A percentile compares a stretch with the other conserved stretches of the same genome.
These are phyloP conservation scores for Mallotus japonicus DNA, from an alignment of 441 rosid genomes.

Conservation along the genomic window DNA sequence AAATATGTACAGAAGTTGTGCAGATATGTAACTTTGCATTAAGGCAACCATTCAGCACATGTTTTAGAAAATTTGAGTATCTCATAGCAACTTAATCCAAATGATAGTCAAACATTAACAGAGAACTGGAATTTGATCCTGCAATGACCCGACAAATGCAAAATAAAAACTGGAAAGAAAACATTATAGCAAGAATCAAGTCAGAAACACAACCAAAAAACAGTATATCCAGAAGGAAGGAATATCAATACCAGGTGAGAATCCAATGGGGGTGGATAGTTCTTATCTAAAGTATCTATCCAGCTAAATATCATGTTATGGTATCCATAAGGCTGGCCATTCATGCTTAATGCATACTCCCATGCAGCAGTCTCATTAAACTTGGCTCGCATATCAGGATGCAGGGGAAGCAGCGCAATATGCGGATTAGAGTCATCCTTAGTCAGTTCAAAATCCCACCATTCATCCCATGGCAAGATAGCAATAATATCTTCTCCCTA, in stretches of 20 bases:
- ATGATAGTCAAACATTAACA: neutral
- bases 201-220: conserved; percentile 7
- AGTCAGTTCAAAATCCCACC: conserved; percentile 95
- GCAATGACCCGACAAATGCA: conserved; percentile 1
- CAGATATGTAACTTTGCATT: neutral
- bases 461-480: conserved; percentile 91
- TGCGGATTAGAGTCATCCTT: conserved; percentile 90
- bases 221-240: conserved; percentile 8
- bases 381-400: conserved; percentile 75
- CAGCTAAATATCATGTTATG: conserved; percentile 99
- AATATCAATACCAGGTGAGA: conserved; percentile 70
- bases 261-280: conserved; percentile 95
- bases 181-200: conserved; percentile 1
- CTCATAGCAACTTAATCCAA: neutral
- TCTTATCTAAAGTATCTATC: conserved; percentile 82
- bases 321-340: conserved; percentile 86
- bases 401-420: conserved; percentile 88
- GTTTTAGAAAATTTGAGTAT: neutral
- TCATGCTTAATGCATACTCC: conserved; percentile 94
- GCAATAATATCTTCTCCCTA: conserved; percentile 89
- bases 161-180: neutral
- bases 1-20: neutral
- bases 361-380: conserved; percentile 93
- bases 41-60: neutral
- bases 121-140: neutral